These are phyloP conservation scores for Plantago major DNA, from an alignment of 257 asterid genomes.

Conservation along the genomic window DNA sequence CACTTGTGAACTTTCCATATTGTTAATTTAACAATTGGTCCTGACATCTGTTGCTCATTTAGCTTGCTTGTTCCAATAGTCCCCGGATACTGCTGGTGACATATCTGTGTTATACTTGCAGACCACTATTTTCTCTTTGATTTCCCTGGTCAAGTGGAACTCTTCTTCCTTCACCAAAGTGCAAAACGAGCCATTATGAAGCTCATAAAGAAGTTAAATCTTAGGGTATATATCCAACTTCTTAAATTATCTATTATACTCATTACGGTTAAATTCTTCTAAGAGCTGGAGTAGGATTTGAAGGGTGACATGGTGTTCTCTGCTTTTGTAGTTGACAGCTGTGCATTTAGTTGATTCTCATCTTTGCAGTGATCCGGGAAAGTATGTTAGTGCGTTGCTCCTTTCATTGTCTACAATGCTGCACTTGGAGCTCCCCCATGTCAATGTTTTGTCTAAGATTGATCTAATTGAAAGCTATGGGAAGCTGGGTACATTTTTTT, in stretches of 20 bases:
- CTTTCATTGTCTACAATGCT: conserved; percentile 91
- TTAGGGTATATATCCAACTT: conserved; percentile 50
- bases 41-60: too few relatives aligned
- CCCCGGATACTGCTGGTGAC: too few relatives aligned
- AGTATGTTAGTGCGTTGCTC: conserved; percentile 85
- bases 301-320: background rate
- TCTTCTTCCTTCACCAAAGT: conserved; percentile 82
- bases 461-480: conserved; percentile 95
- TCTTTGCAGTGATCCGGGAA: conserved; percentile 97
- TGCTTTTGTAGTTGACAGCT: conserved; percentile 70
- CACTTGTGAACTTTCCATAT: too few relatives aligned
- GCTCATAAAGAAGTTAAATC: conserved; percentile 80
- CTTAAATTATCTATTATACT: conserved; percentile 3
- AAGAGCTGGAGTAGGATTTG: background rate
- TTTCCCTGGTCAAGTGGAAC: conserved; percentile 99
- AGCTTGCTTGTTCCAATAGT: too few relatives aligned
- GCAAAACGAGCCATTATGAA: conserved; percentile 75
- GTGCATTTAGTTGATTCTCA: conserved; percentile 96
- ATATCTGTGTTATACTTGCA: conserved; percentile 29
- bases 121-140: conserved; percentile 94
- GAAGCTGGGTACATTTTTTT: conserved; percentile 57
- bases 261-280: conserved; percentile 2
- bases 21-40: too few relatives aligned
- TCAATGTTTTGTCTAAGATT: conserved; percentile 91
- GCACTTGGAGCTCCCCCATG: conserved; percentile 93